A percentile compares a stretch with the other conserved stretches of the same genome.
Evolutionary conservation across 2,329 filamentous ascomycete genomes (phyloP).

Genomic region (Ophiosphaerella herpotricha): DNA sequence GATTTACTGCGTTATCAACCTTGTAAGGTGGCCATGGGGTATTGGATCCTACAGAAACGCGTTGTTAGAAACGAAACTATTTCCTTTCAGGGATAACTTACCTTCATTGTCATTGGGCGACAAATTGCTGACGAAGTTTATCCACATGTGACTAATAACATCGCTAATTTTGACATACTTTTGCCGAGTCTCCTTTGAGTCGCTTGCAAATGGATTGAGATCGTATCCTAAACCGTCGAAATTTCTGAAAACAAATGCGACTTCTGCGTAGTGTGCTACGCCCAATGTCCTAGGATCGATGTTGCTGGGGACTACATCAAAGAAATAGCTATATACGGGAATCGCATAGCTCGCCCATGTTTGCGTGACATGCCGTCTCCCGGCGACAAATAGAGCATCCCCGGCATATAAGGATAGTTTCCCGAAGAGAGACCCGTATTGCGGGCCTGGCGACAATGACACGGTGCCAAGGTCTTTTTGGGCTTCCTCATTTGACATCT

Average conservation of each 20-base stretch:
- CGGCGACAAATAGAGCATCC: not conserved
- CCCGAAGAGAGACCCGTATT: not conserved
- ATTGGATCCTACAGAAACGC: no score
- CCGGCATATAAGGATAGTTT: not conserved
- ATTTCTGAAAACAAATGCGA: not conserved
- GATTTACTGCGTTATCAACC: not conserved
- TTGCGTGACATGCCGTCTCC: not conserved
- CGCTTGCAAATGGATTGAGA: not conserved
- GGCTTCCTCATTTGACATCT: no score
- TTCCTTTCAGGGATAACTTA: not conserved
- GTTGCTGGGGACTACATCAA: not conserved
- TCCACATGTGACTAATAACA: not conserved
- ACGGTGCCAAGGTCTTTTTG: no score
- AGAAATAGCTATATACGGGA: not conserved
- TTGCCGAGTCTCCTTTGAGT: not conserved
- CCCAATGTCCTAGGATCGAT: not conserved
- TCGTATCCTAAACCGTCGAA: not conserved
- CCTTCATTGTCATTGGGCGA: not conserved
- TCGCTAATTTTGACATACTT: not conserved
- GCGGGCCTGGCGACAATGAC: not conserved
- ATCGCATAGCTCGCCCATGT: not conserved
- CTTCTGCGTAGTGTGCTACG: not conserved
- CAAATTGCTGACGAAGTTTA: not conserved
- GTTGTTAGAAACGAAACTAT: not conserved
- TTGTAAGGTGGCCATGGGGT: not conserved